These are phyloP conservation scores for Linum tenue DNA, from an alignment of 345 rosid genomes.

Conservation along the genomic window DNA sequence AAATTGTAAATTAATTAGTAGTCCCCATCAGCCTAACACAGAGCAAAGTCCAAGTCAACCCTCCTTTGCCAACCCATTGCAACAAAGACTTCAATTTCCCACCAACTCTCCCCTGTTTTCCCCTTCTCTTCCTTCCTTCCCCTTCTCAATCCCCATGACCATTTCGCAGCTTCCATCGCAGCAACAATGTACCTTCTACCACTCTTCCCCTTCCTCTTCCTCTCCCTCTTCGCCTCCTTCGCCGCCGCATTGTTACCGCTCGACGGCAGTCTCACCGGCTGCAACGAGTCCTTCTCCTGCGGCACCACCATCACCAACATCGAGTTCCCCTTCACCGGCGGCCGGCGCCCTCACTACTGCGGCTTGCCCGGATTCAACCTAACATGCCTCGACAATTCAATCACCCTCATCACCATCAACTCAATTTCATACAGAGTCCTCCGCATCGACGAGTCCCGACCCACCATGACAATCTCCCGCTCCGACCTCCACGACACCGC, in stretches of 20 bases:
- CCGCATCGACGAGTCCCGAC: conserved; percentile 15
- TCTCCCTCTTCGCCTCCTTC: conserved; percentile 3
- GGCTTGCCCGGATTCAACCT: conserved; percentile 35
- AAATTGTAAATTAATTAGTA: no score
- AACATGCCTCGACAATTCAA: conserved; percentile 11
- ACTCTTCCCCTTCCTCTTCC: conserved; percentile 1
- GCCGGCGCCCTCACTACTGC: conserved; percentile 34
- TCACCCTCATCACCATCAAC: conserved; percentile 9
- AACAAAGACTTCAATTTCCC: no score
- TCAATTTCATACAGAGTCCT: conserved; percentile 21
- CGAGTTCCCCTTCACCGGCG: conserved; percentile 43
- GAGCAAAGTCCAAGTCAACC: no score
- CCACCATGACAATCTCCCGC: conserved; percentile 18
- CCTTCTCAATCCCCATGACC: neutral
- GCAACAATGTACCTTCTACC: no score
- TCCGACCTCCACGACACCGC: conserved; percentile 20
- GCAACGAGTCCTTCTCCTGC: conserved; percentile 25
- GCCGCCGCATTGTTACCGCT: neutral
- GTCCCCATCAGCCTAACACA: no score
- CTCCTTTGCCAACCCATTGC: no score
- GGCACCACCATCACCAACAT: conserved; percentile 21
- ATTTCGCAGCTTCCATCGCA: neutral
- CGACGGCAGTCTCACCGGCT: neutral
- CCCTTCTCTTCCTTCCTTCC: neutral
- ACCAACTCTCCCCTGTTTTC: neutral